phyloP scores from a whole-genome alignment of 1,284 basidiomycete genomes.

The Papiliotrema fonsecae region DNA sequence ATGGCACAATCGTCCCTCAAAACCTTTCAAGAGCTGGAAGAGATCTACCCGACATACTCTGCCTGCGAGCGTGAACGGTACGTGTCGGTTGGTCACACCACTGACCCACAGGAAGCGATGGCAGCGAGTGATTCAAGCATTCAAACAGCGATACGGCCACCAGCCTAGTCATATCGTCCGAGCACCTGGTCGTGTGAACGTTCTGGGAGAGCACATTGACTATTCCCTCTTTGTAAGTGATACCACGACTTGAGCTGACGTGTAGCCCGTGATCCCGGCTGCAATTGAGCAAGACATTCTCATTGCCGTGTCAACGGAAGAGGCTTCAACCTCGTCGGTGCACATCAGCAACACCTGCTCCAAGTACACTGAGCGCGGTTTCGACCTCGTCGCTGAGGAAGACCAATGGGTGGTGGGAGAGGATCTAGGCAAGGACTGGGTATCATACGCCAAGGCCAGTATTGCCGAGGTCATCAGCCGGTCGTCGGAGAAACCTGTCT shows the following conservation, averaged over 20 bases:
- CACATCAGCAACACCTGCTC: slow-evolving; percentile 60
- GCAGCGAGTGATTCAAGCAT: slow-evolving; percentile 48
- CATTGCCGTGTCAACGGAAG: slow-evolving; percentile 60
- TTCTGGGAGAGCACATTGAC: slow-evolving; percentile 78
- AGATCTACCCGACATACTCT: background rate
- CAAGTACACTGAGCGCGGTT: slow-evolving; percentile 46
- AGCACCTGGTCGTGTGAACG: slow-evolving; percentile 80
- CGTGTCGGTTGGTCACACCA: background rate
- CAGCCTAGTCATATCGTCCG: slow-evolving; percentile 66
- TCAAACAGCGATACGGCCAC: slow-evolving; percentile 61
- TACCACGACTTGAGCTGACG: background rate
- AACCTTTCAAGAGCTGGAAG: background rate
- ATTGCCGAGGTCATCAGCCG: slow-evolving; percentile 12
- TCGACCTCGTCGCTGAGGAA: slow-evolving; percentile 54
- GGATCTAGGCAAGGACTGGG: slow-evolving; percentile 67
- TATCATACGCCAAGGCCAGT: slow-evolving; percentile 73
- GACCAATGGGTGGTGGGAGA: slow-evolving; percentile 64
- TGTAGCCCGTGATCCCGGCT: slow-evolving; percentile 67
- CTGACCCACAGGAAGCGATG: background rate
- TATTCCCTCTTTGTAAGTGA: slow-evolving; percentile 52
- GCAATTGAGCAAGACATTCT: slow-evolving; percentile 81
- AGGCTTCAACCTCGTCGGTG: slow-evolving; percentile 9
- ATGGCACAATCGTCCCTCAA: background rate
- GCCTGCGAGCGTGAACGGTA: background rate
- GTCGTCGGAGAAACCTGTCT: slow-evolving; percentile 37